Percentiles rank a stretch among this genome's conserved stretches.
phyloP scores from a whole-genome alignment of 164 flowering plant genomes.

The Liriodendron chinense region DNA sequence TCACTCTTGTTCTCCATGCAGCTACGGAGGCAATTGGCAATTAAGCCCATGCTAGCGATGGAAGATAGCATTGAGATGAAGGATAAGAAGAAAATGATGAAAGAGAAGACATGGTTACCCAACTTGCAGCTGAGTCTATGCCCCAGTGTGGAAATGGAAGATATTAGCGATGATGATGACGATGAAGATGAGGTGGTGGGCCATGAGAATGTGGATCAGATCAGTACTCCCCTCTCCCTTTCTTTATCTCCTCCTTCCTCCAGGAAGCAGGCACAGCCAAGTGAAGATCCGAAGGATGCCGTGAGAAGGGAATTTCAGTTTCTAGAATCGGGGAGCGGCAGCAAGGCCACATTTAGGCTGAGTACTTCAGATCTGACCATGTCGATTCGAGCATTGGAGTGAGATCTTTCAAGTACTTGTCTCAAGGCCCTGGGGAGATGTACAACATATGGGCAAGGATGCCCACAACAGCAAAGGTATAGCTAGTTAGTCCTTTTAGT shows the following conservation, averaged over 20 bases:
- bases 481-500: neutral
- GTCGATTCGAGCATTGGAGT: slow-evolving; percentile 33
- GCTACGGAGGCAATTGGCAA: slow-evolving; percentile 5
- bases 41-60: neutral
- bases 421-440: slow-evolving; percentile 20
- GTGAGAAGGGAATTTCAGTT: neutral
- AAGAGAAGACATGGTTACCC: slow-evolving; percentile 19
- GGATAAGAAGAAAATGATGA: neutral
- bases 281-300: slow-evolving; percentile 7
- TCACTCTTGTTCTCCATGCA: neutral
- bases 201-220: slow-evolving; percentile 11
- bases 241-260: slow-evolving; percentile 23
- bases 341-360: slow-evolving; percentile 29
- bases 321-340: slow-evolving; percentile 14
- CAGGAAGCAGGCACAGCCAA: slow-evolving; percentile 1
- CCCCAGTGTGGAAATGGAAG: neutral
- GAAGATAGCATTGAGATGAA: slow-evolving; percentile 6
- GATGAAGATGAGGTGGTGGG: neutral
- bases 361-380: slow-evolving; percentile 49
- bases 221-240: slow-evolving; percentile 19
- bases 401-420: slow-evolving; percentile 40
- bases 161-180: neutral
- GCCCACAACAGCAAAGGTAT: slow-evolving; percentile 7
- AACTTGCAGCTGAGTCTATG: slow-evolving; percentile 29
- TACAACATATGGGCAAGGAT: neutral